Evolutionary conservation across 1,139 yeast species (phyloP).

Genomic region (Yamadazyma mexicana): DNA sequence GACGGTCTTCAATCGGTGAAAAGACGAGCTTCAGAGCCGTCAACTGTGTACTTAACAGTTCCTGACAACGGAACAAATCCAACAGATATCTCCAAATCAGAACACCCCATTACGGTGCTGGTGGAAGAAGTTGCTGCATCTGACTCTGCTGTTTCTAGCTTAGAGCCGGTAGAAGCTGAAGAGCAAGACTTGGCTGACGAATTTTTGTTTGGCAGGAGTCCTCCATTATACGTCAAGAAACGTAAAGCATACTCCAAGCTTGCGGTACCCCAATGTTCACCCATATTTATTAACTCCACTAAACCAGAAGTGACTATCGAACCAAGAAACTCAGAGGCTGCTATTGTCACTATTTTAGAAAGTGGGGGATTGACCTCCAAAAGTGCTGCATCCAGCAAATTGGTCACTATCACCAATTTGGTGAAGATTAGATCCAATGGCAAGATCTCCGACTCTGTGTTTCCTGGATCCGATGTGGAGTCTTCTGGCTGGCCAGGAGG

Average conservation of each 20-base stretch:
- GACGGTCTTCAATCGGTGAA: not conserved
- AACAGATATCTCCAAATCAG: no score
- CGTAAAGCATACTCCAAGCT: constrained; percentile 3
- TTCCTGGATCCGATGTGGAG: constrained; percentile 3
- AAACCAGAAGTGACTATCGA: not conserved
- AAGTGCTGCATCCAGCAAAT: not conserved
- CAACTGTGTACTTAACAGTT: not conserved
- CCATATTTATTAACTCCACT: not conserved
- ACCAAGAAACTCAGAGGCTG: not conserved
- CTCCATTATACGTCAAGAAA: constrained; percentile 10
- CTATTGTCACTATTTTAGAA: not conserved
- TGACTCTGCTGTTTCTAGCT: no score
- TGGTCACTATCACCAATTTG: not conserved
- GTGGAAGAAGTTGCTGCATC: no score
- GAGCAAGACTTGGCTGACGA: not conserved
- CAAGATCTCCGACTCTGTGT: constrained; percentile 3
- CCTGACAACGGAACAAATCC: not conserved
- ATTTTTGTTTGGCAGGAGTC: constrained; percentile 11
- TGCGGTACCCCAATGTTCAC: constrained; percentile 2
- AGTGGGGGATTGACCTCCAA: not conserved
- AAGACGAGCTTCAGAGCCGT: constrained; percentile 1
- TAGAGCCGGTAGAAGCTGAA: not conserved
- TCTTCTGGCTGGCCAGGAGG: not conserved
- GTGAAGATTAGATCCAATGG: constrained; percentile 11
- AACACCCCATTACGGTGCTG: no score